phyloP scores from a whole-genome alignment of 2,329 filamentous ascomycete species.

The Colletotrichum cordylinicola region DNA sequence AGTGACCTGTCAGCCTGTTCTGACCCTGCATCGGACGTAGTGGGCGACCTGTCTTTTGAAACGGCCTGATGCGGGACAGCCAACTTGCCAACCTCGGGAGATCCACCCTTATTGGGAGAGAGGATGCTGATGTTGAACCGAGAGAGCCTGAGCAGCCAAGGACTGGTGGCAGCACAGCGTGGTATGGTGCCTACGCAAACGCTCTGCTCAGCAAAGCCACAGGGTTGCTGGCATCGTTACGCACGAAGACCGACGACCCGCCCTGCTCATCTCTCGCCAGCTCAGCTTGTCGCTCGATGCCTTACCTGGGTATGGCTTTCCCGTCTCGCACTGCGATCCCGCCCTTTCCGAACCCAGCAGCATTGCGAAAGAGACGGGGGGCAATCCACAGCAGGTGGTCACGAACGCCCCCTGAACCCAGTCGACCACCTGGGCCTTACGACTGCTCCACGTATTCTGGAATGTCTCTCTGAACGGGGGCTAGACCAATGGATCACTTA shows the following conservation, averaged over 20 bases:
- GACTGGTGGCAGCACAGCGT: neutral
- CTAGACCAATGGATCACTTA: neutral
- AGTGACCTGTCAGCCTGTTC: neutral
- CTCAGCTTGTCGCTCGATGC: neutral
- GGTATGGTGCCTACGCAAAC: neutral
- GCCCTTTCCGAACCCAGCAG: constrained; percentile 19
- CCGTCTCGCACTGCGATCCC: neutral
- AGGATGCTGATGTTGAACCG: neutral
- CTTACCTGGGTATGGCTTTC: neutral
- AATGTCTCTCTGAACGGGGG: constrained; percentile 1
- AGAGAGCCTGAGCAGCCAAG: neutral
- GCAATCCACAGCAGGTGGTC: constrained; percentile 5
- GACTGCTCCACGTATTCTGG: constrained; percentile 13
- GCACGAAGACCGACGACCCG: neutral
- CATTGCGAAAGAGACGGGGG: neutral
- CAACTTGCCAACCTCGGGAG: neutral
- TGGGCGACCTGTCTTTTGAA: constrained; percentile 10
- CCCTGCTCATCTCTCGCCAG: neutral
- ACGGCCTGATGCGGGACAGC: constrained; percentile 11
- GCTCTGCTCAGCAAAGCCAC: neutral
- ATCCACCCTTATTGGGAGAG: neutral
- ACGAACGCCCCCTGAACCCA: constrained; percentile 1
- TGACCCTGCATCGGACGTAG: constrained; percentile 14
- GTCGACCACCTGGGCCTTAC: neutral
- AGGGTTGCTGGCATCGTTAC: neutral